phyloP scores from a whole-genome alignment of 345 rosid genomes.

The Brassica nigra region DNA sequence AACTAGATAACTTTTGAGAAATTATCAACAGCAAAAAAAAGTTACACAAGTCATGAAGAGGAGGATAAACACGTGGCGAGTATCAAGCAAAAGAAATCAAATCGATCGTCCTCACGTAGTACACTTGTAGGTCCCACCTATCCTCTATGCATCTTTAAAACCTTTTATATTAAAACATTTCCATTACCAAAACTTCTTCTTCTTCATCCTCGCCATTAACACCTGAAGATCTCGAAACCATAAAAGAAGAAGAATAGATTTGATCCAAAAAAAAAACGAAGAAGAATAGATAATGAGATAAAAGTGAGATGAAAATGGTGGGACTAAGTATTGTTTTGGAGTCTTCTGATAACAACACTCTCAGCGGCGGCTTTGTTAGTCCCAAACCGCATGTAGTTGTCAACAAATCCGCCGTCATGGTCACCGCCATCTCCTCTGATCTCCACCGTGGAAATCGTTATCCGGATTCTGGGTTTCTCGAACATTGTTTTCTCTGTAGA shows the following conservation, averaged over 20 bases:
- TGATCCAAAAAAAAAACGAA: too few species aligned
- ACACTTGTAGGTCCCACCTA: conserved; percentile 45
- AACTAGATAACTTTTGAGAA: conserved; percentile 1
- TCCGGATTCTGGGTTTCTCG: conserved; percentile 50
- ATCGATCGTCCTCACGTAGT: conserved; percentile 57
- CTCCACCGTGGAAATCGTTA: conserved; percentile 19
- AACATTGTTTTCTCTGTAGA: conserved; percentile 74
- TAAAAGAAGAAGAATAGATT: neutral
- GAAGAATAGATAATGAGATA: conserved; percentile 14
- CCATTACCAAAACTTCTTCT: conserved; percentile 8
- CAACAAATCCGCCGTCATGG: conserved; percentile 50
- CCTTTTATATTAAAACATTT: neutral
- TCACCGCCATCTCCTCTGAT: conserved; percentile 11
- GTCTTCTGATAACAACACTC: conserved; percentile 31
- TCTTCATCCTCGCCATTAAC: conserved; percentile 22
- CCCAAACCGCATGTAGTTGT: conserved; percentile 56
- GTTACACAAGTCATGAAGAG: conserved; percentile 22
- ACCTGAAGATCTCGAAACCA: conserved; percentile 11
- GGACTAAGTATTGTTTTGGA: conserved; percentile 83
- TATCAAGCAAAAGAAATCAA: conserved; percentile 58
- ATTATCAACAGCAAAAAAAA: conserved; percentile 3
- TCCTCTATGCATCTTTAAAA: conserved; percentile 13
- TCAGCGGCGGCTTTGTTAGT: conserved; percentile 19
- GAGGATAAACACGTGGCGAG: conserved; percentile 57
- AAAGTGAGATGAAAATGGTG: conserved; percentile 54